phyloP scores from a whole-genome alignment of 225 moss, liverwort and hornwort genomes.

The Pseudoscleropodium purum region DNA sequence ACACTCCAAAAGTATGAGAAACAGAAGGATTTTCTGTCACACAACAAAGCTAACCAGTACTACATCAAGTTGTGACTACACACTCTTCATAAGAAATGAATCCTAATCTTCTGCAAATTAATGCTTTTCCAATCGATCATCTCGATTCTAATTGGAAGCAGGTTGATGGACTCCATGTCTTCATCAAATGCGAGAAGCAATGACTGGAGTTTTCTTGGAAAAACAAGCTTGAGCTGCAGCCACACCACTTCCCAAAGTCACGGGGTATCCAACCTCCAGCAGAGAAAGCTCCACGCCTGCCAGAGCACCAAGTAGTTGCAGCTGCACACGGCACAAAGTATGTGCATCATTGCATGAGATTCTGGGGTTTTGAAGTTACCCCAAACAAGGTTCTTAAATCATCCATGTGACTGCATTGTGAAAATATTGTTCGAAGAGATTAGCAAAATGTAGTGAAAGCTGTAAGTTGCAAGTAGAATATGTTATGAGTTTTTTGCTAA shows the following conservation, averaged over 20 bases:
- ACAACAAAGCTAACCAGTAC: background rate
- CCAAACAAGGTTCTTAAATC: background rate
- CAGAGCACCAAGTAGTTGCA: slow-evolving; percentile 79
- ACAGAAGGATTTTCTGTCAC: background rate
- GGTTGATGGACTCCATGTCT: background rate
- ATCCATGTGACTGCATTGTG: too few relatives aligned
- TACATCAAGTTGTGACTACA: background rate
- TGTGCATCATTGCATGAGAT: background rate
- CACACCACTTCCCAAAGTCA: slow-evolving; percentile 78
- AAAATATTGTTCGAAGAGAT: background rate
- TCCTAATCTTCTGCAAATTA: background rate
- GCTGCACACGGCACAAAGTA: slow-evolving; percentile 14
- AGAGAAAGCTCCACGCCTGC: slow-evolving; percentile 75
- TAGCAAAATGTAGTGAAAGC: background rate
- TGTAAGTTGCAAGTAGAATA: background rate
- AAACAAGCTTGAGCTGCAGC: slow-evolving; percentile 65
- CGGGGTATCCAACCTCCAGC: slow-evolving; percentile 51
- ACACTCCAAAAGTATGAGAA: background rate
- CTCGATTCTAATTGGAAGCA: background rate
- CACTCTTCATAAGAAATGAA: background rate
- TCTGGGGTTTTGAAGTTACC: background rate
- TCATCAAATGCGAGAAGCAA: slow-evolving; percentile 53
- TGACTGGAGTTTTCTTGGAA: slow-evolving; percentile 48
- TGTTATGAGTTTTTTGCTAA: background rate
- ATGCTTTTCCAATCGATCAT: background rate